Evolutionary conservation across 1,139 yeast genomes (phyloP).

Genomic region (Magnusiomyces tetraspermus): DNA sequence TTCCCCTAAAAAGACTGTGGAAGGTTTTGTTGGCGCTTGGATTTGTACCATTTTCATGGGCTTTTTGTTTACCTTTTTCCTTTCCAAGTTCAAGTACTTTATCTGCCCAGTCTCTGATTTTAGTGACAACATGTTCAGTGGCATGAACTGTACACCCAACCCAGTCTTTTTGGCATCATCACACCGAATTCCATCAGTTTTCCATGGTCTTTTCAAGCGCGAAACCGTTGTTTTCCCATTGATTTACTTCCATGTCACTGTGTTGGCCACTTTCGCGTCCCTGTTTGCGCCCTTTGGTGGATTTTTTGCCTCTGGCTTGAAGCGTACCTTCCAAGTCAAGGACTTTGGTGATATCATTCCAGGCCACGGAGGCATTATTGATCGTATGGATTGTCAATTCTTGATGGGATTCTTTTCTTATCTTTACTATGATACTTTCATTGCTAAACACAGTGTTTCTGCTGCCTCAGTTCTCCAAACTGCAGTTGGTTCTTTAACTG

Average conservation of each 20-base stretch:
- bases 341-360: conserved; percentile 91
- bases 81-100: conserved; percentile 61
- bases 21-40: conserved; percentile 98
- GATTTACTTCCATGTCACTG: conserved; percentile 76
- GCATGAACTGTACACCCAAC: conserved; percentile 69
- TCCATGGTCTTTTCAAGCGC: conserved; percentile 39
- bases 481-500: conserved; percentile 61
- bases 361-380: conserved; percentile 98
- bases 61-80: conserved; percentile 50
- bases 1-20: conserved; percentile 95
- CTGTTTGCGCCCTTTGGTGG: conserved; percentile 98
- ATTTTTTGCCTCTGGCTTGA: conserved; percentile 91
- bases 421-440: conserved; percentile 84
- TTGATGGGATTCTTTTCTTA: conserved; percentile 94
- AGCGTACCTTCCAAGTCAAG: conserved; percentile 92
- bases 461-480: conserved; percentile 68
- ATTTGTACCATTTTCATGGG: conserved; percentile 77
- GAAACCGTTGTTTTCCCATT: conserved; percentile 66
- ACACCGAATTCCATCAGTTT: conserved; percentile 61
- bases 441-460: conserved; percentile 54
- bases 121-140: conserved; percentile 48
- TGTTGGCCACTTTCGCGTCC: conserved; percentile 89
- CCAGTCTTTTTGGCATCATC: conserved; percentile 79
- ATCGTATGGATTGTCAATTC: conserved; percentile 95
- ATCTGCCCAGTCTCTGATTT: conserved; percentile 79